Evolutionary conservation across 495 filamentous ascomycete genomes (phyloP).

Genomic region (Tuber microsphaerosporum): DNA sequence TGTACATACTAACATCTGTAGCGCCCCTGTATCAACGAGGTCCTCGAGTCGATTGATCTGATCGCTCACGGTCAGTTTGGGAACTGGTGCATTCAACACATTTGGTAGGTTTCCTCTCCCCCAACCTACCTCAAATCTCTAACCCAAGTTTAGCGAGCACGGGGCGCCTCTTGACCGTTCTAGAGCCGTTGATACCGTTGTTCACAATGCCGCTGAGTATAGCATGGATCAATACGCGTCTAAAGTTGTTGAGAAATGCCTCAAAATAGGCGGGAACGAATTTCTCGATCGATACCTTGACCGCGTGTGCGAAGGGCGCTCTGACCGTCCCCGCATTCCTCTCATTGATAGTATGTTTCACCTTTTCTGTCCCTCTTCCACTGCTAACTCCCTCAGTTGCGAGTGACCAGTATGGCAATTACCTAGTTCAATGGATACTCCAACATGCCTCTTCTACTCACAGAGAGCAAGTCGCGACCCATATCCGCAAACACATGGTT

Average conservation of each 20-base stretch:
- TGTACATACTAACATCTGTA: conserved; percentile 47
- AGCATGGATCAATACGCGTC: conserved; percentile 99
- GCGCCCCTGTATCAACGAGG: conserved; percentile 95
- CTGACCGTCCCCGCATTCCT: conserved; percentile 89
- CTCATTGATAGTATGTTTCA: conserved; percentile 76
- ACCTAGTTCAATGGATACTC: conserved; percentile 93
- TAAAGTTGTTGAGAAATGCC: conserved; percentile 97
- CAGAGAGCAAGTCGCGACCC: conserved; percentile 82
- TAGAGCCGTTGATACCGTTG: conserved; percentile 87
- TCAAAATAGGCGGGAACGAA: conserved; percentile 88
- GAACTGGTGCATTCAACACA: conserved; percentile 99
- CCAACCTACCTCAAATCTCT: conserved; percentile 10
- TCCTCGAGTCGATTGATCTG: conserved; percentile 84
- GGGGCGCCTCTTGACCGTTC: conserved; percentile 84
- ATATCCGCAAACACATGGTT: conserved; percentile 99
- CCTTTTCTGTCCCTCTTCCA: not conserved
- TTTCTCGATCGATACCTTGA: conserved; percentile 90
- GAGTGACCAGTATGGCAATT: conserved; percentile 97
- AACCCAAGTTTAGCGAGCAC: conserved; percentile 55
- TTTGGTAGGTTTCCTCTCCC: conserved; percentile 51
- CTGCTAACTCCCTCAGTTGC: conserved; percentile 56
- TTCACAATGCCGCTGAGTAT: conserved; percentile 86
- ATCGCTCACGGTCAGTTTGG: conserved; percentile 98
- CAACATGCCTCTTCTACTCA: conserved; percentile 78
- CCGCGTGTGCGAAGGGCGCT: conserved; percentile 81